A percentile compares a stretch with the other conserved stretches of the same genome.
phyloP scores from a whole-genome alignment of 2,329 filamentous ascomycete genomes.

The Botrytis sinoallii region DNA sequence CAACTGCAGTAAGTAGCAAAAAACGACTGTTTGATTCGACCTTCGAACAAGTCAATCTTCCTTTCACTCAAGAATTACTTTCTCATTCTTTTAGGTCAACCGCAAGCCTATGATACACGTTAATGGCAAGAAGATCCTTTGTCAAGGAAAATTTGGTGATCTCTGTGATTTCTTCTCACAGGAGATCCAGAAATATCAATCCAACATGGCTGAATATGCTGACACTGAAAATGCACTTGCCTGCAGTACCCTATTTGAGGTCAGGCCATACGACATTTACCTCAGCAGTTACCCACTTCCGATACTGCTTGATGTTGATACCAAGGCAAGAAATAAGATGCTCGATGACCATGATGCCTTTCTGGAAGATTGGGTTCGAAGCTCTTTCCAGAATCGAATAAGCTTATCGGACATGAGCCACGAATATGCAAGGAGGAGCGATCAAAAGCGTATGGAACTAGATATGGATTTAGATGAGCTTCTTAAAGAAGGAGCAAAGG shows the following conservation, averaged over 20 bases:
- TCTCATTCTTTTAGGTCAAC: background rate
- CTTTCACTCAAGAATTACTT: background rate
- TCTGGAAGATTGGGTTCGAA: slow-evolving; percentile 5
- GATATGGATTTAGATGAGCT: slow-evolving; percentile 4
- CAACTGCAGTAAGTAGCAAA: background rate
- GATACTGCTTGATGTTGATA: slow-evolving; percentile 1
- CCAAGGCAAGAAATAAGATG: background rate
- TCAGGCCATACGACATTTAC: background rate
- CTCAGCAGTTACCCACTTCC: slow-evolving; percentile 6
- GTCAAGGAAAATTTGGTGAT: background rate
- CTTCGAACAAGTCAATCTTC: background rate
- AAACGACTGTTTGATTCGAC: background rate
- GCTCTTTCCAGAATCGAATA: background rate
- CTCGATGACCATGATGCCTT: slow-evolving; percentile 8
- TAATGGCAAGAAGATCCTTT: slow-evolving; percentile 7
- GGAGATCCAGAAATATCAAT: slow-evolving; percentile 5
- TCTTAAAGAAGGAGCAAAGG: slow-evolving; percentile 2
- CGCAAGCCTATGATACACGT: background rate
- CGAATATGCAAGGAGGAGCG: background rate
- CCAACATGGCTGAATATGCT: background rate
- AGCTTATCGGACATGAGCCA: slow-evolving; percentile 10
- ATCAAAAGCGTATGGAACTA: background rate
- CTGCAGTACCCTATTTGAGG: slow-evolving; percentile 11
- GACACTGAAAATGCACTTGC: slow-evolving; percentile 9
- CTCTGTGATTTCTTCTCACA: slow-evolving; percentile 12